Conservation (phyloP, 1,284 basidiomycete species). For the Pyrrhoderma lamaoense region DNA sequence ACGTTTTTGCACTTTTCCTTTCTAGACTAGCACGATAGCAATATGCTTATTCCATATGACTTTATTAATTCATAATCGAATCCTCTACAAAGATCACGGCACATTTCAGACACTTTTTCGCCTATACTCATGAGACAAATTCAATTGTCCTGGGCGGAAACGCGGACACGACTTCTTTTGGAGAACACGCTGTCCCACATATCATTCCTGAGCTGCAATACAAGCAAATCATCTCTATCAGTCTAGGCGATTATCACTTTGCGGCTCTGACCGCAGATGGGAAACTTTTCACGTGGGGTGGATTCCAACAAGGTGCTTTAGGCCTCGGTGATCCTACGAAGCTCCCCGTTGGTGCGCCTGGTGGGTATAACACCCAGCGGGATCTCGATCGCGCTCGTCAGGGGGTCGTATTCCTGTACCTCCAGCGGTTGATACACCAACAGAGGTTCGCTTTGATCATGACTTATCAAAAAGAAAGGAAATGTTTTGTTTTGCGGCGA, state of each 20-base stretch:
- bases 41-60: not conserved
- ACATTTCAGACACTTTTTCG: conserved; percentile 72
- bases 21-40: not conserved
- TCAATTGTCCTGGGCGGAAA: conserved; percentile 64
- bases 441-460: conserved; percentile 64
- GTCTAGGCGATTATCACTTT: conserved; percentile 85
- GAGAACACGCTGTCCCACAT: conserved; percentile 36
- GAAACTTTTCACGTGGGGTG: conserved; percentile 79
- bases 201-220: conserved; percentile 68
- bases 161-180: conserved; percentile 32
- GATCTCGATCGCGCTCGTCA: conserved; percentile 29
- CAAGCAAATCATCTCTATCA: conserved; percentile 71
- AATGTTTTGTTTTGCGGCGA: conserved; percentile 68
- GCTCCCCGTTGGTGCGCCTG: conserved; percentile 48
- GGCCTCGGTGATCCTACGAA: conserved; percentile 69
- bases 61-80: conserved; percentile 1
- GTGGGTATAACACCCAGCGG: conserved; percentile 43
- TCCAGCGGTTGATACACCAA: conserved; percentile 45
- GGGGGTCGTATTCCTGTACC: conserved; percentile 27
- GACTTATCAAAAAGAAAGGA: conserved; percentile 41
- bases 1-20: conserved; percentile 24
- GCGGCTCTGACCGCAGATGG: conserved; percentile 77
- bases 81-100: conserved; percentile 68
- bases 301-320: conserved; percentile 69
- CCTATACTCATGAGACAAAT: conserved; percentile 64